These are phyloP conservation scores for Tetracladium maxilliforme DNA, from an alignment of 2,329 filamentous ascomycete genomes.

Conservation along the genomic window DNA sequence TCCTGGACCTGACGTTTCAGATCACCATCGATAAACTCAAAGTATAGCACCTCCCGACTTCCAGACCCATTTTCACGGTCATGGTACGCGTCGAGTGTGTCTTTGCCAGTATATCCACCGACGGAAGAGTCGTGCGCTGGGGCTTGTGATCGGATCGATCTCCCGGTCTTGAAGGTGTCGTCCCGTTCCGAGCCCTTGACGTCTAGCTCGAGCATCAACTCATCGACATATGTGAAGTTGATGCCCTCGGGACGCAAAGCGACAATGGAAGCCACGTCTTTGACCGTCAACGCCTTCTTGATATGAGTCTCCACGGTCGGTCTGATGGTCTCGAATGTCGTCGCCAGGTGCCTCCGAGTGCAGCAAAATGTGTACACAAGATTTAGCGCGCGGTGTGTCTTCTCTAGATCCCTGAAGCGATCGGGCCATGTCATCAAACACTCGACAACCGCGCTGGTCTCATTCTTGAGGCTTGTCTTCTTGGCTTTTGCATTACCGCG, in stretches of 20 bases:
- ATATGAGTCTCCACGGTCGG: slow-evolving; percentile 74
- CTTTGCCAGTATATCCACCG: slow-evolving; percentile 35
- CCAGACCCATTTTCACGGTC: slow-evolving; percentile 15
- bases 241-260: slow-evolving; percentile 64
- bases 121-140: slow-evolving; percentile 39
- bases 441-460: too few species aligned
- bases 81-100: slow-evolving; percentile 19
- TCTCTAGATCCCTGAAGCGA: slow-evolving; percentile 56
- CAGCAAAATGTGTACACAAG: slow-evolving; percentile 91
- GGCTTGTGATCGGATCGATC: slow-evolving; percentile 31
- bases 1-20: slow-evolving; percentile 65
- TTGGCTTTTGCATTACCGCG: too few species aligned
- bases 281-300: slow-evolving; percentile 50
- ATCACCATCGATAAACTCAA: slow-evolving; percentile 88
- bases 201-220: slow-evolving; percentile 69
- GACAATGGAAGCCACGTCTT: slow-evolving; percentile 73
- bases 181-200: slow-evolving; percentile 53
- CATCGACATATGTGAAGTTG: slow-evolving; percentile 76
- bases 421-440: slow-evolving; percentile 75
- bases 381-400: slow-evolving; percentile 74
- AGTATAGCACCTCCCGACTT: slow-evolving; percentile 61
- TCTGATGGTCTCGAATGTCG: slow-evolving; percentile 81
- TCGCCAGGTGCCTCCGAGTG: slow-evolving; percentile 81
- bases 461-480: slow-evolving; percentile 4
- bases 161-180: slow-evolving; percentile 44